These are phyloP conservation scores for Phytophthora meadii DNA, from an alignment of 352 stramenopile species.

Conservation along the genomic window DNA sequence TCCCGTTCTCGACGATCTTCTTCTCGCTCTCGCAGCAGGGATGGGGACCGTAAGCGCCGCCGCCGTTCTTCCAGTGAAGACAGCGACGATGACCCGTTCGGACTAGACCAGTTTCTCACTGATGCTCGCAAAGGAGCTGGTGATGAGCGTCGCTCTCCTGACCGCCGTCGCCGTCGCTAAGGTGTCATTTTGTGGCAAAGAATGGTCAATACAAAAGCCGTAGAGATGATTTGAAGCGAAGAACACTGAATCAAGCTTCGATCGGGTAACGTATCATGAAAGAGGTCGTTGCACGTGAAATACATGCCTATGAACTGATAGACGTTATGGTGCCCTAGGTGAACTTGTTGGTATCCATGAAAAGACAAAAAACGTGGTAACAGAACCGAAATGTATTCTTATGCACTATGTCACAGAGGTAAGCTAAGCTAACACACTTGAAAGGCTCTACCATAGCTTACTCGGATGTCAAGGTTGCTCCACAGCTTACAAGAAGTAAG, in stretches of 20 bases:
- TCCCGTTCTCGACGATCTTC: constrained; percentile 45
- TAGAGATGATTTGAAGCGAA: background rate
- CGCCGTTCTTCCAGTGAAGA: constrained; percentile 52
- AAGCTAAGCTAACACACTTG: background rate
- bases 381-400: constrained; percentile 1
- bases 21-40: constrained; percentile 48
- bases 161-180: constrained; percentile 45
- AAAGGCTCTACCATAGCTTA: background rate
- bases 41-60: constrained; percentile 55
- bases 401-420: background rate
- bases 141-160: constrained; percentile 32
- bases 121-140: constrained; percentile 64
- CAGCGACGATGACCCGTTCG: constrained; percentile 82
- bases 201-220: background rate
- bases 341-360: background rate
- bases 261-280: constrained; percentile 3
- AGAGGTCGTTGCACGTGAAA: background rate
- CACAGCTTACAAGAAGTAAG: constrained; percentile 33
- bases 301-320: constrained; percentile 3
- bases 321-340: background rate
- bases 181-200: background rate
- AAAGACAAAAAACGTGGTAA: background rate
- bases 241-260: background rate
- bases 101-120: constrained; percentile 84
- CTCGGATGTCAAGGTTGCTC: constrained; percentile 6